Base-by-base conservation (phyloP, 129 eudicot genomes). In the Dittrichia graveolens region DNA sequence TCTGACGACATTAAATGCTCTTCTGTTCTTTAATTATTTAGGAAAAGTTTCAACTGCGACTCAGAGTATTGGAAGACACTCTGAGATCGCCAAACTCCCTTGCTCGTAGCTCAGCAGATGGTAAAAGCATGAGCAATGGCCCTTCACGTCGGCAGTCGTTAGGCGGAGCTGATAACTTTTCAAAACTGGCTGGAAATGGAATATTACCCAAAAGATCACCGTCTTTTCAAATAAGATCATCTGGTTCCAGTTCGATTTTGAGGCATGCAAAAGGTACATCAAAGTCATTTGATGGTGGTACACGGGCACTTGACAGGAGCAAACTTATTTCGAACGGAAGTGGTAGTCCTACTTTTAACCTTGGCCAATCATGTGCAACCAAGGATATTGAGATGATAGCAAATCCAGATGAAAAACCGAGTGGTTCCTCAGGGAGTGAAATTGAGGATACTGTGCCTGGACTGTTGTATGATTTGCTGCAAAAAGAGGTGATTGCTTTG, bases 181-280 rank as follows among this genome's bases (percentile, higher is more conserved):
- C 93, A 12, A 91, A 86, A 64, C 11, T 87, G 75, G 69, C 91
- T n/a, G 80, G 90, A 53, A 91, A 91, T 72, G 97, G 97, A 19
- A 78, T 86, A 61, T 81, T 91, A 72, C 96, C 96, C 16, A 91
- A 85, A 78, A 83, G 92, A 76, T 85, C 95, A 59, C 95, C 95
- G 5, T 88, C 95, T 10, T 88, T 91, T 73, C 95, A 87, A 77
- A 61, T 83, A 55, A 85, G 97, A 80, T 87, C 96, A 72, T 73
- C 95, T 69, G 91, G 89, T 15, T 76, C 86, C 47, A 87, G 91
- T 73, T 60, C 91, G 56, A 67, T 91, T 34, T 56, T 91, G 79
- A 87, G 82, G 72, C 91, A 85, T 83, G 97, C 97, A 10, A 91
- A 91, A 81, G 97, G 97, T 41, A 86, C 95, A 64, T 91, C 97